These are phyloP conservation scores for Vaccinium vitisidaea DNA, from an alignment of 148 eudicot species.

Conservation along the genomic window DNA sequence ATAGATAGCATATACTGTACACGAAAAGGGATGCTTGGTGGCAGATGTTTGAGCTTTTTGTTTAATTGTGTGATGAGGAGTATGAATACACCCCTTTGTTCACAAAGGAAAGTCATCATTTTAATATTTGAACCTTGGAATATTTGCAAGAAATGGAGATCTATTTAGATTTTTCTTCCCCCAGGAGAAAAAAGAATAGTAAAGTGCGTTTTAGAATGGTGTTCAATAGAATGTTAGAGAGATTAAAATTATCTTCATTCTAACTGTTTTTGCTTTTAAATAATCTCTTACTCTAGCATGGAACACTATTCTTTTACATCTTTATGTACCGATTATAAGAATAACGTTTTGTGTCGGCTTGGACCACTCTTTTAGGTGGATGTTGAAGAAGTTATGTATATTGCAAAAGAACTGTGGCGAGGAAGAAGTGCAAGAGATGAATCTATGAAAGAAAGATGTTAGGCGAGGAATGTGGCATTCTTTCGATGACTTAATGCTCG, in stretches of 20 bases:
- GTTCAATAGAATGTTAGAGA: not conserved
- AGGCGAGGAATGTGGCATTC: conserved; percentile 99
- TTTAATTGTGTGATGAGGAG: not conserved
- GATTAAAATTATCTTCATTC: not conserved
- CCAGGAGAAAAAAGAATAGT: not conserved
- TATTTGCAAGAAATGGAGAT: not conserved
- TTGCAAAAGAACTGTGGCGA: conserved; percentile 92
- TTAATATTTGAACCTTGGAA: not conserved
- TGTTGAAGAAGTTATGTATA: conserved; percentile 87
- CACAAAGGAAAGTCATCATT: not conserved
- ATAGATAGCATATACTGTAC: not conserved
- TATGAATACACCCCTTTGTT: not conserved
- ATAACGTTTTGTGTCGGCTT: not conserved
- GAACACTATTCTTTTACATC: not conserved
- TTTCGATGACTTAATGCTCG: conserved; percentile 84
- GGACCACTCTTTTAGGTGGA: conserved; percentile 57
- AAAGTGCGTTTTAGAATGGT: not conserved
- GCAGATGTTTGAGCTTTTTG: not conserved
- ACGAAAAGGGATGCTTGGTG: not conserved
- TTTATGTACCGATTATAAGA: not conserved
- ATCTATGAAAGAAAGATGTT: conserved; percentile 54
- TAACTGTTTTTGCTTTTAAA: not conserved
- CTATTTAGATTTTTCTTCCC: not conserved
- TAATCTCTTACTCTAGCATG: not conserved
- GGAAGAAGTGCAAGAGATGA: conserved; percentile 92